Base-by-base conservation (phyloP, 1,284 basidiomycete species). In the Cryptococcus sp. region DNA sequence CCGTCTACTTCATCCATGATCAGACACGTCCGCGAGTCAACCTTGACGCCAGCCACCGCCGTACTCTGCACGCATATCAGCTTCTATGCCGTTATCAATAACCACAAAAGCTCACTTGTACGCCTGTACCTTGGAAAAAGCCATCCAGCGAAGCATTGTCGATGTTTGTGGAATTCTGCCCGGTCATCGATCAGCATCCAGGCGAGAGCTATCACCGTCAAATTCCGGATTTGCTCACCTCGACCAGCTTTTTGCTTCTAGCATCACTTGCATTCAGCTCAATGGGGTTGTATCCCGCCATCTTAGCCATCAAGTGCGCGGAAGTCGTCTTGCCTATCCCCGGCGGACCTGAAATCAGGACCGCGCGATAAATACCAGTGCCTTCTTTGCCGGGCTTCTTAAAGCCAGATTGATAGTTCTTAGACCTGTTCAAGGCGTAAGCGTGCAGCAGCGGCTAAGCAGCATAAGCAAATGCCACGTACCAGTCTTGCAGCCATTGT, bases 1-100 rank as follows among this genome's bases (percentile, higher is more conserved):
- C 96, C 95, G 69, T 99, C 95, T 0, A 99, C 95, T 77, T 99
- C 96, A 74, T 99, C 96, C 93, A 99, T 97, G 75, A 99, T 98
- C 47, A 99, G 80, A 65, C 93, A 92, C 0, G 90, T 87, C 69
- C 84, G 86, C 65, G 90, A 86, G 0, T 89, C 91, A 61, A 97
- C 86, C 13, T 81, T 72, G 2, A 93, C 79, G 1, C 87, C 90
- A 3, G 85, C 81, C 0, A 85, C 85, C 60, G 90, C 88, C 1
- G 84, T 86, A 15, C 80, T 79, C 87, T 87, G 64, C 19, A 10
- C 17, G 25, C 45, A 45, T 11, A 22, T 49, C 20, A 50, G 39
- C 10, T 45, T 19, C 40, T 54, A 50, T 2, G 23, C 19, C 7
- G 17, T 35, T 17, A 56, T 22, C 19, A 44, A 27, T 10, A 13